Evolutionary conservation across 768 basidiomycete species (phyloP).

Genomic region (Termitomyces sp.): DNA sequence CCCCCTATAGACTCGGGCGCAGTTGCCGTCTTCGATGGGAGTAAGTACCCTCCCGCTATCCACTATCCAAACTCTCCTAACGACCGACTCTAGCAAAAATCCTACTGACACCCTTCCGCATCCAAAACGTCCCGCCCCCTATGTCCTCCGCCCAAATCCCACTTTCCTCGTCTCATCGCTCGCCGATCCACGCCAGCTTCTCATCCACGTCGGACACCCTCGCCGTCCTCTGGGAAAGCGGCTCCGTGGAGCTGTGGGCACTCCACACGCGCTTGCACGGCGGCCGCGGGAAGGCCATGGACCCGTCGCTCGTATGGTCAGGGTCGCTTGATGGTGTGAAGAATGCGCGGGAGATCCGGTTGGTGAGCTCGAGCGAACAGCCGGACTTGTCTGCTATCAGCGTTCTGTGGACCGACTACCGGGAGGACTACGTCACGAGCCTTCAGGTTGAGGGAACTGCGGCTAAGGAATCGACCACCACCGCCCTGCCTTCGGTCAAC

Average conservation of each 20-base stretch:
- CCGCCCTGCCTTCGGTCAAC: conserved; percentile 30
- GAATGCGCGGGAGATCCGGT: conserved; percentile 29
- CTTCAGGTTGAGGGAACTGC: conserved; percentile 17
- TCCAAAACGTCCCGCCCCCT: conserved; percentile 96
- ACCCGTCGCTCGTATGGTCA: conserved; percentile 39
- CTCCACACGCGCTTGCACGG: conserved; percentile 57
- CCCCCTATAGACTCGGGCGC: conserved; percentile 76
- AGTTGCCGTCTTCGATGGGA: conserved; percentile 86
- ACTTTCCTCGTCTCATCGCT: conserved; percentile 22
- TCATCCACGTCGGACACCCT: conserved; percentile 51
- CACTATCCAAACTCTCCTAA: neutral
- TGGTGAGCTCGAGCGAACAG: conserved; percentile 8
- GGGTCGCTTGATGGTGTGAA: conserved; percentile 18
- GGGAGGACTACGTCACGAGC: conserved; percentile 27
- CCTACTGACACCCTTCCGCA: conserved; percentile 88
- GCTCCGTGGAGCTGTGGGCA: conserved; percentile 62
- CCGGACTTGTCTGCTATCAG: conserved; percentile 19
- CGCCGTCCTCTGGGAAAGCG: conserved; percentile 66
- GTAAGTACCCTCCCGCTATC: conserved; percentile 37
- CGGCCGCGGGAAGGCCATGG: conserved; percentile 53
- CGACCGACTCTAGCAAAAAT: conserved; percentile 53
- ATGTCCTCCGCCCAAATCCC: conserved; percentile 67
- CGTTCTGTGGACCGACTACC: conserved; percentile 32
- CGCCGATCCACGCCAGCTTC: conserved; percentile 66
- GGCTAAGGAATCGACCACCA: conserved; percentile 2